phyloP scores from a whole-genome alignment of 768 basidiomycete species.

The Leccinum broughii region DNA sequence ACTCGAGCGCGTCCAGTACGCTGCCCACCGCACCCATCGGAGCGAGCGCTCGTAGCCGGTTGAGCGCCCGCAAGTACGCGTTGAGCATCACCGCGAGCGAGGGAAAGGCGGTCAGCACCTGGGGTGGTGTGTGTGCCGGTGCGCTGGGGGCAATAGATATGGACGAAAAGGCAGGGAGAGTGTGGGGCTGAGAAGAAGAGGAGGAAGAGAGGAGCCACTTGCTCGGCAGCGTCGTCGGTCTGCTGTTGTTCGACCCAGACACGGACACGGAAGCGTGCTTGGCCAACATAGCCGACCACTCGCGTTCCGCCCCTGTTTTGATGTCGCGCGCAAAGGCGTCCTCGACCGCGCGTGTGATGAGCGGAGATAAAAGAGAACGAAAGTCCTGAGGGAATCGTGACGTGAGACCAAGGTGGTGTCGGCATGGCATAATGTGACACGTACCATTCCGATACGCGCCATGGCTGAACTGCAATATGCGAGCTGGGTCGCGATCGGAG shows the following conservation, averaged over 20 bases:
- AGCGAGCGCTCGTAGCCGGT: constrained; percentile 78
- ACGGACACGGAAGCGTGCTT: constrained; percentile 17
- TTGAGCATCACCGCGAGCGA: constrained; percentile 77
- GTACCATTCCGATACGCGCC: constrained; percentile 80
- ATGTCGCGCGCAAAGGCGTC: constrained; percentile 52
- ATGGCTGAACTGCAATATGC: constrained; percentile 93
- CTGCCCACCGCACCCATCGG: constrained; percentile 58
- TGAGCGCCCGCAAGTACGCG: constrained; percentile 68
- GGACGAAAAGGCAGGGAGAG: constrained; percentile 26
- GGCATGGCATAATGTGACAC: constrained; percentile 8
- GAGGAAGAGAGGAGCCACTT: constrained; percentile 50
- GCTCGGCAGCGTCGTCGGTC: constrained; percentile 38
- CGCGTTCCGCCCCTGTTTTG: constrained; percentile 27
- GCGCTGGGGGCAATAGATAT: constrained; percentile 30
- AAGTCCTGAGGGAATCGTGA: constrained; percentile 50
- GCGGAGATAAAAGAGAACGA: constrained; percentile 59
- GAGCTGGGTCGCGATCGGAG: constrained; percentile 87
- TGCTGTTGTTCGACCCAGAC: constrained; percentile 17
- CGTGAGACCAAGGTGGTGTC: neutral
- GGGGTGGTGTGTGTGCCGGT: constrained; percentile 64
- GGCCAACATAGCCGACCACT: constrained; percentile 37
- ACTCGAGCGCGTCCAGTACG: constrained; percentile 53
- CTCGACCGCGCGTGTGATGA: constrained; percentile 66
- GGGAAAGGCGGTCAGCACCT: constrained; percentile 69
- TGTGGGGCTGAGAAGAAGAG: constrained; percentile 25